Evolutionary conservation across 371 early-diverging fungal genomes (phyloP), one percentile per base, ranked within the genome.

Genomic region (Blastocladiella emersonii): DNA sequence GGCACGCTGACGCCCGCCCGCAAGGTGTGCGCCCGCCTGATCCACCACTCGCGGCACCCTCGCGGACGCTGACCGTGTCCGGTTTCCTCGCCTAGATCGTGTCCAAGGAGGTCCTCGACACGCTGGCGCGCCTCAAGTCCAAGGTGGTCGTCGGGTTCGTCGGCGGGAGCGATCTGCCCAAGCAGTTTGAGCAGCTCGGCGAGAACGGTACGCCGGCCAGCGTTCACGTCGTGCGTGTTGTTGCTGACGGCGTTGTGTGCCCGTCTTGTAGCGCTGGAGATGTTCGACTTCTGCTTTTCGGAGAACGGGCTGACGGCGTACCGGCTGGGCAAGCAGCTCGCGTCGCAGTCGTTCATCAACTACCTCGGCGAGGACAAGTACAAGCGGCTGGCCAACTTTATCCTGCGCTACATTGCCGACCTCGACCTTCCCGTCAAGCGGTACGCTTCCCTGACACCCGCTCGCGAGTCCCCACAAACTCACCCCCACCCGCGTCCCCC

Each of bases 231-330:
- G 41, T 21, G 41, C 19, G 1, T 5, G 19, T 5, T 41, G 0
- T 17, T 21, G 41, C 41, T 17, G 19, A 17, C 41, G 19, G 13
- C 19, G 13, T 41, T 5, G 19, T 41, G 19, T n/a, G n/a, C n/a
- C n/a, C n/a, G n/a, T n/a, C n/a, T n/a, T n/a, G n/a, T 76, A 76
- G 84, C 74, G 45, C 67, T 95, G 45, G 71, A 88, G 34, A 71
- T 90, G 69, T 99, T 99, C 79, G 99, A 99, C 74, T 99, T 81
- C 74, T 87, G 88, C 69, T 99, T 99, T 78, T 89, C 99, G 41
- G 99, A 99, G 77, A 99, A 99, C 79, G 99, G 99, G 12, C 78
- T 99, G 63, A 93, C 89, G 23, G 98, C 98, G 36, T 98, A 89
- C 80, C 86, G 90, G 71, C 66, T 82, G 62, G 92, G 91, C 57